Base-by-base conservation (phyloP, 208 protist species). In the Leptomonas pyrrhocoris region DNA sequence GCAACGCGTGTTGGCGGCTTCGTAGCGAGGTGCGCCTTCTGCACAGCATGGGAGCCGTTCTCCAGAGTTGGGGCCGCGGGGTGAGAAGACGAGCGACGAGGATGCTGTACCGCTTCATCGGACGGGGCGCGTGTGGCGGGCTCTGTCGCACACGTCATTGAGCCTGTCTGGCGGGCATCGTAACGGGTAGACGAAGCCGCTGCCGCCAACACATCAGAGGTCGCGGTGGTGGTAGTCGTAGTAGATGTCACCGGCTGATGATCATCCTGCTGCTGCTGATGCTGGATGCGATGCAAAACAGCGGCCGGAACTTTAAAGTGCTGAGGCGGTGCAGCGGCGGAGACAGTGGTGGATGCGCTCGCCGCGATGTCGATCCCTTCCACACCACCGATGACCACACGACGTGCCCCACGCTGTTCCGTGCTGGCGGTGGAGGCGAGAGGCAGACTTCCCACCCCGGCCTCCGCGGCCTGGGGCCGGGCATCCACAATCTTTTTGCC, bases 281-380 rank as follows among this genome's bases (percentile, higher is more conserved):
- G 58, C 58, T 69, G 68, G 11, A 85, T 83, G 45, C 73, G 73
- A 53, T 80, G 68, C 38, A 74, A 51, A 7, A 87, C 74, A 16
- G 67, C 82, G 3, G 36, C 36, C 0, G 82, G 82, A 4, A 84
- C 68, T 8, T 40, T 65, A 16, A 87, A 81, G 36, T 49, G 68
- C 19, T 27, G 63, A 11, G 40, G 43, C 21, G 74, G 2, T n/a
- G 53, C 18, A 27, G 38, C 1, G 19, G 36, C n/a, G 48, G 19
- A 18, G 54, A 19, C 0, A 28, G 16, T n/a, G 49, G 40, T 30
- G 4, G 28, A 6, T 31, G 53, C 48, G 49, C 13, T 50, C 21
- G 25, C 25, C 12, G 16, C 36, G 9, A 19, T 36, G 38, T 23
- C 16, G n/a, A 77, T 50, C 2, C 27, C 49, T 50, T 68, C 72